A percentile compares a stretch with the other conserved stretches of the same genome.
phyloP scores from a whole-genome alignment of 805 yeast genomes.

The Starmera dryadoides region DNA sequence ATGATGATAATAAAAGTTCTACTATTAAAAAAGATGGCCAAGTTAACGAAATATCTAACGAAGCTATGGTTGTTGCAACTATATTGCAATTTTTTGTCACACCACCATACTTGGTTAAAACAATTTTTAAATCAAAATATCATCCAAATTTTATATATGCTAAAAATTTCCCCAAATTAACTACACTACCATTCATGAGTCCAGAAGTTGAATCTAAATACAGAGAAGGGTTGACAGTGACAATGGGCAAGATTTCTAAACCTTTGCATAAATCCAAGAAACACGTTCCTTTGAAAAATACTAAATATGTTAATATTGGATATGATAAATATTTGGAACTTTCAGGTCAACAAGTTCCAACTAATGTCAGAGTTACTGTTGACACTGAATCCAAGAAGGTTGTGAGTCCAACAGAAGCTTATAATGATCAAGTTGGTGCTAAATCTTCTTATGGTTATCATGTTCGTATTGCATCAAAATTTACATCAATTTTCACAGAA shows the following conservation, averaged over 20 bases:
- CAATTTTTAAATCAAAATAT: constrained; percentile 47
- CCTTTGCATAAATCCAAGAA: constrained; percentile 32
- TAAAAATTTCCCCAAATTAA: constrained; percentile 58
- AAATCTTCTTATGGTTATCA: constrained; percentile 63
- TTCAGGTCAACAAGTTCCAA: constrained; percentile 55
- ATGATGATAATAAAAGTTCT: constrained; percentile 9
- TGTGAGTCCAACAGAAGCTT: constrained; percentile 67
- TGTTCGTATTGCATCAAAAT: constrained; percentile 57
- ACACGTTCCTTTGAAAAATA: constrained; percentile 43
- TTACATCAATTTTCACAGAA: constrained; percentile 65
- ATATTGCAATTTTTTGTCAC: constrained; percentile 77
- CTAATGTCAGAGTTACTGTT: constrained; percentile 75
- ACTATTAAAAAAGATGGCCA: constrained; percentile 6
- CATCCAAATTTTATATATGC: constrained; percentile 53
- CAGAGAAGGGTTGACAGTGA: constrained; percentile 54
- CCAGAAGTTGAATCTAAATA: constrained; percentile 31
- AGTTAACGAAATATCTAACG: constrained; percentile 20
- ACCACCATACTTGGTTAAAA: constrained; percentile 69
- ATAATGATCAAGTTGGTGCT: constrained; percentile 51
- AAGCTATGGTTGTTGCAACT: constrained; percentile 52
- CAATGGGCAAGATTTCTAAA: constrained; percentile 29
- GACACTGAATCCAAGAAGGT: constrained; percentile 53
- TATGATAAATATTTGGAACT: constrained; percentile 51
- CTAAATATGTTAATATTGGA: constrained; percentile 78
- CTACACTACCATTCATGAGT: constrained; percentile 70